Base-by-base conservation (phyloP, 305 asterid genomes). In the Fraxinus dipetala region DNA sequence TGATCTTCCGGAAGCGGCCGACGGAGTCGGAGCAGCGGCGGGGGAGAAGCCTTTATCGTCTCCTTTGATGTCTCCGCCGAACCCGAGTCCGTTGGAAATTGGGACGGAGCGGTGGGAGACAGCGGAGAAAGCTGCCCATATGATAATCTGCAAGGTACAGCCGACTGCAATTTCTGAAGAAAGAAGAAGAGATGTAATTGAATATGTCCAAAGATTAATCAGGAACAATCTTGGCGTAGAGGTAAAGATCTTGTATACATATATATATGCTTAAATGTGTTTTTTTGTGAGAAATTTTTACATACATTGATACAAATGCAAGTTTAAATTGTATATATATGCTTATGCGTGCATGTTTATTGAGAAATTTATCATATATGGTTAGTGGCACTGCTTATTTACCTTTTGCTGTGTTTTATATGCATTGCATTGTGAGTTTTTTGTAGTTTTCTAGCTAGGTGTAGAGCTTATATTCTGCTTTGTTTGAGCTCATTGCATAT, bases 321-420 rank as follows among this genome's bases (percentile, higher is more conserved):
- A 67, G 36, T 26, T 35, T 67, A 36, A 28, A 10, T 67, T 67
- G 3, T 67, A 28, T 28, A 20, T 11, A 1, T 67, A 67, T 10
- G 35, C 13, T 14, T 67, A 9, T 67, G 74, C 18, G 11, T 63
- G 72, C 32, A 63, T 67, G 36, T 67, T 67, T 26, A 28, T 67
- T 77, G 83, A 73, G 65, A 51, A 79, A 13, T 69, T 18, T 67
- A 76, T 86, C 69, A 26, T 82, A 72, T 72, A 10, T 78, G 73
- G 82, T 74, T 36, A 35, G 80, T 26, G 40, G 81, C n/a, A 45
- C 35, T 34, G 59, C 24, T 26, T 18, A 6, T 70, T 38, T 48
- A 65, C 26, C 5, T 84, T 84, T 76, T 11, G 10, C 40, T 34
- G 18, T 83, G 48, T 80, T 67, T 26, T 20, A 35, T 26, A 65